A percentile compares a stretch with the other conserved stretches of the same genome.
These are phyloP conservation scores for Fusarium clavum DNA, from an alignment of 2,329 filamentous ascomycete species.

Conservation along the genomic window DNA sequence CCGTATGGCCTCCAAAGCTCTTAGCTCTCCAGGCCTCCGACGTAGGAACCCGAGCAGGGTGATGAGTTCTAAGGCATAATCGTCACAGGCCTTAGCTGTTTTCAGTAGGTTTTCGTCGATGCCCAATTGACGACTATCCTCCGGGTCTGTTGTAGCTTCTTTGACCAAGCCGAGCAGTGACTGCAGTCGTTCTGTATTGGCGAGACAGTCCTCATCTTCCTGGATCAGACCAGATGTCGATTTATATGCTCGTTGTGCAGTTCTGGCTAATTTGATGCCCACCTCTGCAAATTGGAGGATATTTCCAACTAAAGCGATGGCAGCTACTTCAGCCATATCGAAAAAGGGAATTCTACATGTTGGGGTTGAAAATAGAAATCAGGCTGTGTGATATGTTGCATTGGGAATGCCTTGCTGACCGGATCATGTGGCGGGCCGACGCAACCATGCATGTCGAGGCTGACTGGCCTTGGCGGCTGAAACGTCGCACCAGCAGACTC, in stretches of 20 bases:
- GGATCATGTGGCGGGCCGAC: not conserved
- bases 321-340: not conserved
- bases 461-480: not conserved
- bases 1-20: not conserved
- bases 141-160: not conserved
- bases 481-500: too few relatives aligned
- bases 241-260: not conserved
- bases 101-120: not conserved
- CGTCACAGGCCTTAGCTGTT: not conserved
- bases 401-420: not conserved
- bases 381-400: not conserved
- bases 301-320: not conserved
- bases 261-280: not conserved
- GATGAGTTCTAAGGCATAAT: not conserved
- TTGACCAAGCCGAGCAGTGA: not conserved
- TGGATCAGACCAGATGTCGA: not conserved
- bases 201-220: not conserved
- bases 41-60: not conserved
- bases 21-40: not conserved
- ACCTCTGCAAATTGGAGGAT: not conserved
- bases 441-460: not conserved
- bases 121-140: not conserved
- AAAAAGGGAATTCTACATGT: rapidly evolving
- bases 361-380: not conserved
- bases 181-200: not conserved